A percentile compares a stretch with the other conserved stretches of the same genome.
phyloP scores from a whole-genome alignment of 2,329 filamentous ascomycete genomes.

The Arthroderma sp. region DNA sequence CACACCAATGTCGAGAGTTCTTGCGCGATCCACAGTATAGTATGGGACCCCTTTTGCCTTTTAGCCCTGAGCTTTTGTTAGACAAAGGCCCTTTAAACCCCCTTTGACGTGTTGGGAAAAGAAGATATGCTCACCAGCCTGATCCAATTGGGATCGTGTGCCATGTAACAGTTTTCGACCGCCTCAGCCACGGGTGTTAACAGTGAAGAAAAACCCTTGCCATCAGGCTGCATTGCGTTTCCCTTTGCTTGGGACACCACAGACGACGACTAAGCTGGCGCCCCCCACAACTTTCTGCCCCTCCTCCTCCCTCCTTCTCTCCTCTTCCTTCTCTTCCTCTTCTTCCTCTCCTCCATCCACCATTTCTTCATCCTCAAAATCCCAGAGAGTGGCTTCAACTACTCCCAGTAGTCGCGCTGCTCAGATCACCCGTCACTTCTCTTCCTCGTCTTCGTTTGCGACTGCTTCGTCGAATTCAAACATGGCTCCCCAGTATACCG shows the following conservation, averaged over 20 bases:
- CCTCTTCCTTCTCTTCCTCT: constrained; percentile 16
- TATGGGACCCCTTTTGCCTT: too few relatives aligned
- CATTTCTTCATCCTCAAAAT: constrained; percentile 5
- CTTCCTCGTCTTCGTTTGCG: constrained; percentile 22
- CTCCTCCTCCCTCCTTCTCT: constrained; percentile 8
- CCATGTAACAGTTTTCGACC: too few relatives aligned
- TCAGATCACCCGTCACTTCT: constrained; percentile 37
- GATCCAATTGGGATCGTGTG: too few relatives aligned
- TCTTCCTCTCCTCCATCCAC: constrained; percentile 13
- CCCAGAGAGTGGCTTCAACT: constrained; percentile 9
- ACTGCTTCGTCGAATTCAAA: constrained; percentile 15
- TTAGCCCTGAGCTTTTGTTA: too few relatives aligned
- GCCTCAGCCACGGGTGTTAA: too few relatives aligned
- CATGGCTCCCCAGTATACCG: constrained; percentile 46
- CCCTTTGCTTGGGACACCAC: neutral
- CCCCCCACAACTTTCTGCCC: constrained; percentile 25
- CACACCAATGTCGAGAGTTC: too few relatives aligned
- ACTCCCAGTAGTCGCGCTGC: constrained; percentile 22
- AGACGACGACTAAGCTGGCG: constrained; percentile 23
- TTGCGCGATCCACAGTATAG: too few relatives aligned
- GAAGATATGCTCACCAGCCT: too few relatives aligned
- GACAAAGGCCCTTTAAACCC: too few relatives aligned
- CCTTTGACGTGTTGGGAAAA: too few relatives aligned
- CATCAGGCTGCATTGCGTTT: too few relatives aligned
- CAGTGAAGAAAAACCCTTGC: too few relatives aligned